phyloP scores from a whole-genome alignment of 2,329 filamentous ascomycete species.

The Cladorrhinum sp. region DNA sequence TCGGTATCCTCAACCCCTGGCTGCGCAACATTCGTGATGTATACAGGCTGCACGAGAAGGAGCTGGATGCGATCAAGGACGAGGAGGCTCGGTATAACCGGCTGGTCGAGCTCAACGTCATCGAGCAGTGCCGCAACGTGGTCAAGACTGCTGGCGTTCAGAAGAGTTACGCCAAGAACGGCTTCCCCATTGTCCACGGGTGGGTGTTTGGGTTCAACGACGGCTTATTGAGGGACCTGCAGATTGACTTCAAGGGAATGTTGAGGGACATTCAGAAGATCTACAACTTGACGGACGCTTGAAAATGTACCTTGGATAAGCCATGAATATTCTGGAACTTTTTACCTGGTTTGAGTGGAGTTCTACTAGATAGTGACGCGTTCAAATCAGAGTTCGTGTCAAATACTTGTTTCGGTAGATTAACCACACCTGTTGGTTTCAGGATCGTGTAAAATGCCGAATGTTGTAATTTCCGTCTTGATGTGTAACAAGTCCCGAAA shows the following conservation, averaged over 20 bases:
- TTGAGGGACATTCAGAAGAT: conserved; percentile 57
- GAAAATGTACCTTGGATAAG: background rate
- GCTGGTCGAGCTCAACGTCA: conserved; percentile 80
- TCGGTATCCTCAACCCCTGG: conserved; percentile 71
- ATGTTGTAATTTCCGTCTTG: no score
- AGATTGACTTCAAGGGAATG: conserved; percentile 53
- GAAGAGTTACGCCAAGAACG: conserved; percentile 61
- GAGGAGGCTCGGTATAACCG: conserved; percentile 61
- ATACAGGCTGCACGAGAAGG: conserved; percentile 66
- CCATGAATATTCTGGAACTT: background rate
- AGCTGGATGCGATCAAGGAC: conserved; percentile 63
- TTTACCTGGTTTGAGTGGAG: no score
- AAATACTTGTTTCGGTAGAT: no score
- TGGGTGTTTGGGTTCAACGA: conserved; percentile 71
- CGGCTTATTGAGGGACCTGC: conserved; percentile 60
- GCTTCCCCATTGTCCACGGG: conserved; percentile 67
- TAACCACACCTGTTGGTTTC: no score
- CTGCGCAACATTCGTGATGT: conserved; percentile 72
- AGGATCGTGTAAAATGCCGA: no score
- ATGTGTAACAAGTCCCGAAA: no score
- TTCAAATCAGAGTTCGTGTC: no score
- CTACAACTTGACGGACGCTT: conserved; percentile 46
- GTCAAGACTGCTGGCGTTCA: conserved; percentile 79
- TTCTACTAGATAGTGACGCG: no score
- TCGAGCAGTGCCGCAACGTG: conserved; percentile 72